Evolutionary conservation across 1,139 yeast species (phyloP), one percentile per base, ranked within the genome.

Genomic region (Chernovozyma aurita): DNA sequence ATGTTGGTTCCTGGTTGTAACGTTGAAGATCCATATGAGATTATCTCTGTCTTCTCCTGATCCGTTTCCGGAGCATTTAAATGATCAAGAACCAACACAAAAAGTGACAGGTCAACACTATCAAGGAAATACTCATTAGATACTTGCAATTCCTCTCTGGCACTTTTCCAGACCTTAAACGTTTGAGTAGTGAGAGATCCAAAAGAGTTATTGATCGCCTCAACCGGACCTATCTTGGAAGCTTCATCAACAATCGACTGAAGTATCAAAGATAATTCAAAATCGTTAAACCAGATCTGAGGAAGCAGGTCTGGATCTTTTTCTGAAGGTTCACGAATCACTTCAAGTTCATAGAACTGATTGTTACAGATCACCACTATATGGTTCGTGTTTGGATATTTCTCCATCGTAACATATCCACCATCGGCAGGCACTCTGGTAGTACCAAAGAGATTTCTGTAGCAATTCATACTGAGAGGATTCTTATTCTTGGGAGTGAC

Each of bases 131-230:
- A 63, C 2, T 63, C 53, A 49, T 78, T 76, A 6, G 71, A 55
- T 33, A 52, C 63, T 36, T 64, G 65, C 34, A 80, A 62, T 39
- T 75, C 77, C 4, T 62, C 39, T 38, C 90, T 64, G 1, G 80
- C 81, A 32, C 62, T 57, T 42, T 67, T 76, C 94, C 94, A 84
- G 40, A 73, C 62, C 25, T 69, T 65, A 52, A 73, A 78, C 12
- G 77, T 65, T 52, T 82, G 88, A 0, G 90, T 79, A 2, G 92
- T 81, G 37, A 83, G 65, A 4, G 85, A 69, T 4, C 90, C 88
- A 43, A 83, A 61, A 0, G 87, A 80, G 37, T 78, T 70, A 42
- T 69, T 70, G 24, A 72, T 66, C 3, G 68, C 50, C 35, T 68
- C 72, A 21, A 72, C 59, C 17, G 61, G 57, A 40, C 63, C 69